Evolutionary conservation across 1,284 basidiomycete genomes (phyloP).

Genomic region (Entoloma clypeatum): DNA sequence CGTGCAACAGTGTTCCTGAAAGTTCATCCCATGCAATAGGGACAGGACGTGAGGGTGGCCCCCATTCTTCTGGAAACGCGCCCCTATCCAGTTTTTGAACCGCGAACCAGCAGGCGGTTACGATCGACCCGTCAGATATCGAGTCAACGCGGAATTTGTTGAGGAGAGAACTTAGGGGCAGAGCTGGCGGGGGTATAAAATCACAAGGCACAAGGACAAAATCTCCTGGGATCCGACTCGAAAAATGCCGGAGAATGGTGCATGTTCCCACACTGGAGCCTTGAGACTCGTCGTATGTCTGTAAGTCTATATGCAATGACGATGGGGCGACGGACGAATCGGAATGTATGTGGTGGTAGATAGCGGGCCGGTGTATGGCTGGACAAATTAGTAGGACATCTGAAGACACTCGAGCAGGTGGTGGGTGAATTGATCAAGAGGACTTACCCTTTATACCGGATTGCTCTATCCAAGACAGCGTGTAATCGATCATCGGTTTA

Average conservation of each 20-base stretch:
- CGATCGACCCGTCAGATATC: conserved; percentile 61
- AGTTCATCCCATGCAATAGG: conserved; percentile 65
- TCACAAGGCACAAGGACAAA: conserved; percentile 93
- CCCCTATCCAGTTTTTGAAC: conserved; percentile 50
- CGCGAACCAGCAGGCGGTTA: conserved; percentile 79
- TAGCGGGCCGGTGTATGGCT: conserved; percentile 62
- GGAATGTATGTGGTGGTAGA: conserved; percentile 80
- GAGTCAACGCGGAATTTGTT: conserved; percentile 79
- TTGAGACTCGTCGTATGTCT: conserved; percentile 70
- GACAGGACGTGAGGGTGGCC: conserved; percentile 35
- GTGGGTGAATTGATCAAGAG: conserved; percentile 5
- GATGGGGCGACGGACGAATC: conserved; percentile 50
- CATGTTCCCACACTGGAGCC: conserved; percentile 66
- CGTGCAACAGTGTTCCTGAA: conserved; percentile 65
- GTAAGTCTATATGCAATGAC: conserved; percentile 65
- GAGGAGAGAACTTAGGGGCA: conserved; percentile 69
- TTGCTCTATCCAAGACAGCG: conserved; percentile 82
- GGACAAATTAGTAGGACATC: conserved; percentile 87
- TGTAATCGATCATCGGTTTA: conserved; percentile 82
- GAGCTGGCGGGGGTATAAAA: conserved; percentile 72
- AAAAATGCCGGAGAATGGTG: conserved; percentile 65
- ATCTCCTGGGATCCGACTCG: conserved; percentile 69
- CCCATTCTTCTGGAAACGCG: conserved; percentile 62
- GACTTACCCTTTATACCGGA: conserved; percentile 82
- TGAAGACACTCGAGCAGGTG: conserved; percentile 31